Percentiles rank a stretch among this genome's conserved stretches.
These are phyloP conservation scores for Herpetomonas tarakana DNA, from an alignment of 208 protist species.

Conservation along the genomic window DNA sequence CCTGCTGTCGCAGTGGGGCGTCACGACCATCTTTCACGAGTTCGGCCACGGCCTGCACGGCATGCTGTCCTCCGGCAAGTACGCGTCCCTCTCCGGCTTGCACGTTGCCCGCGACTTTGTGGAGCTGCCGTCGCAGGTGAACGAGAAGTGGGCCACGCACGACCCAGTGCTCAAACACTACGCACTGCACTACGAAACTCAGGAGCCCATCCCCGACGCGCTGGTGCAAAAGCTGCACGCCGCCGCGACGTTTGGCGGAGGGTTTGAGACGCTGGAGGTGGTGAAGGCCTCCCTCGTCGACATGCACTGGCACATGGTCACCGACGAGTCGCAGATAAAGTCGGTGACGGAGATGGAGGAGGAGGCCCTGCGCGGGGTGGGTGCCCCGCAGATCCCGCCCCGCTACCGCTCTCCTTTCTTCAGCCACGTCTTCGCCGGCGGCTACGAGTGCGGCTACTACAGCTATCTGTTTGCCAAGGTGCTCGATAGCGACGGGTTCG, in stretches of 20 bases:
- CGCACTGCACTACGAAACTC: constrained; percentile 60
- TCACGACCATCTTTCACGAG: constrained; percentile 67
- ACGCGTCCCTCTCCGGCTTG: constrained; percentile 46
- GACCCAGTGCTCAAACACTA: constrained; percentile 46
- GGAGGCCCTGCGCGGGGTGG: constrained; percentile 23
- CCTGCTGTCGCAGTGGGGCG: constrained; percentile 54
- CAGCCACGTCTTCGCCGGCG: constrained; percentile 72
- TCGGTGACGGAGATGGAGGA: constrained; percentile 33
- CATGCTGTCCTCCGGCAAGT: constrained; percentile 49
- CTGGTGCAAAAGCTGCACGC: constrained; percentile 52
- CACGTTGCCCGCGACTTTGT: constrained; percentile 75
- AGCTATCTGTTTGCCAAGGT: constrained; percentile 75
- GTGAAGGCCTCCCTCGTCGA: constrained; percentile 52
- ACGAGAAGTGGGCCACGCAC: constrained; percentile 74
- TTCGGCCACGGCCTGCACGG: constrained; percentile 72
- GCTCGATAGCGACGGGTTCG: constrained; percentile 60
- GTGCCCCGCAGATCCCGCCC: constrained; percentile 25
- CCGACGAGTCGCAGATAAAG: constrained; percentile 21
- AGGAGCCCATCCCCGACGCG: constrained; percentile 38
- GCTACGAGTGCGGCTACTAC: constrained; percentile 77
- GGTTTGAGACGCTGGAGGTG: constrained; percentile 52
- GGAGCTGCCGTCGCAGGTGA: constrained; percentile 80
- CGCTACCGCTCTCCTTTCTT: constrained; percentile 56
- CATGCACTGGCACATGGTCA: constrained; percentile 51
- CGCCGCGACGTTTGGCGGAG: constrained; percentile 26